Conservation (phyloP, 306 rosid species). For the Lathyrus aphaca region DNA sequence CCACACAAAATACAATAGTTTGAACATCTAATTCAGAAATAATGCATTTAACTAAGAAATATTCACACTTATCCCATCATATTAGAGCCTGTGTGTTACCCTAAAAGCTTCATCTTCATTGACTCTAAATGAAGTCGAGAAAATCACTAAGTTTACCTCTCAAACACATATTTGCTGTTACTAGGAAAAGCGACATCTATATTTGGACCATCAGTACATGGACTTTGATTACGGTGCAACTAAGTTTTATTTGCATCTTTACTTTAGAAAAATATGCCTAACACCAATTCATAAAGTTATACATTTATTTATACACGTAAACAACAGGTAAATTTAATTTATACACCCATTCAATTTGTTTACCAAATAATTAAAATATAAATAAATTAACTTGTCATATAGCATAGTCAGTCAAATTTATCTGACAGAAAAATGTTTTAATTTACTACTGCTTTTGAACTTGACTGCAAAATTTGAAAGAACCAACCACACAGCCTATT, state of each 20-base stretch:
- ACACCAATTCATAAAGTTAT: not conserved
- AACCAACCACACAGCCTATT: constrained; percentile 54
- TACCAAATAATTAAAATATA: constrained; percentile 3
- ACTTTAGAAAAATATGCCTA: too few relatives aligned
- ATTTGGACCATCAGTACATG: too few relatives aligned
- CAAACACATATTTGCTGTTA: not conserved
- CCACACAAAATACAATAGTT: too few relatives aligned
- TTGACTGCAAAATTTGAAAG: constrained; percentile 60
- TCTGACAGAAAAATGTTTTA: constrained; percentile 43
- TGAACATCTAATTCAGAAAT: too few relatives aligned
- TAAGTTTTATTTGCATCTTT: too few relatives aligned
- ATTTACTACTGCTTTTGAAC: constrained; percentile 46
- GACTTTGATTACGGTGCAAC: not conserved
- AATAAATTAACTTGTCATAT: constrained; percentile 10
- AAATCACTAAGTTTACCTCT: not conserved
- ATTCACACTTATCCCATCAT: too few relatives aligned
- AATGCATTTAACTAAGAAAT: too few relatives aligned
- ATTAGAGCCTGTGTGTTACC: too few relatives aligned
- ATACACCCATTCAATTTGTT: not conserved
- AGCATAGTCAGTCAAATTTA: constrained; percentile 36
- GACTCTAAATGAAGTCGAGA: too few relatives aligned
- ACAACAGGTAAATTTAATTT: not conserved
- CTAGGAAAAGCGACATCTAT: not conserved
- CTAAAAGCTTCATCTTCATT: too few relatives aligned
- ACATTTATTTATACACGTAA: not conserved